Conservation (phyloP, 2,329 filamentous ascomycete genomes). For the Sarocladiaceae sp. region DNA sequence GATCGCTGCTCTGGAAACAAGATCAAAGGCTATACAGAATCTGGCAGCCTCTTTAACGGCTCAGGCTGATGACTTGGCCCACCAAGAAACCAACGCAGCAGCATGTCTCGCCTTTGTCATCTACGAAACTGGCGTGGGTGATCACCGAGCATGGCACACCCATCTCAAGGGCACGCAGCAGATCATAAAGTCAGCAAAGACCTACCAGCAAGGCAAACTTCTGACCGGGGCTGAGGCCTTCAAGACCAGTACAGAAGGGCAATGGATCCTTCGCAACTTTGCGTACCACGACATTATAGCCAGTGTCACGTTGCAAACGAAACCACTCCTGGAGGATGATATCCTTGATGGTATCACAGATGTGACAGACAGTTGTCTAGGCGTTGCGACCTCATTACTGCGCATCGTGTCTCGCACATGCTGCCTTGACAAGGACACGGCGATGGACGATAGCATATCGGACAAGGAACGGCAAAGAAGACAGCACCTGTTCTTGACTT, state of each 20-base stretch:
- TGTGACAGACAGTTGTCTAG: conserved; percentile 1
- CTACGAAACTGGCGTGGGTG: neutral
- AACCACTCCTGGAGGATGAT: neutral
- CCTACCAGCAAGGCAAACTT: neutral
- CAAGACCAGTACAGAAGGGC: conserved; percentile 1
- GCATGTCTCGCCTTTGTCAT: neutral
- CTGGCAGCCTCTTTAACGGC: neutral
- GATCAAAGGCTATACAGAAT: neutral
- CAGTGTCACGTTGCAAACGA: neutral
- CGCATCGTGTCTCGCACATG: neutral
- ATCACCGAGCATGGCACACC: neutral
- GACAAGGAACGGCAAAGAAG: neutral
- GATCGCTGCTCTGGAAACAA: conserved; percentile 1
- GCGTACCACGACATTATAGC: neutral
- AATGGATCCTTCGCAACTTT: conserved; percentile 1
- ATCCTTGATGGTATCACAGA: neutral
- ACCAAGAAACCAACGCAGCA: neutral
- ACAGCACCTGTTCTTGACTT: neutral
- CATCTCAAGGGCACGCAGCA: conserved; percentile 1
- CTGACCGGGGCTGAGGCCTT: neutral
- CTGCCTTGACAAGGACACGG: neutral
- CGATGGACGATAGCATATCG: neutral
- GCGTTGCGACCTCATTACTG: neutral
- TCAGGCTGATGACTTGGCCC: neutral
- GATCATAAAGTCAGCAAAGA: neutral